A percentile compares a stretch with the other conserved stretches of the same genome.
phyloP scores from a whole-genome alignment of 129 eudicot genomes.

The Silybum marianum region DNA sequence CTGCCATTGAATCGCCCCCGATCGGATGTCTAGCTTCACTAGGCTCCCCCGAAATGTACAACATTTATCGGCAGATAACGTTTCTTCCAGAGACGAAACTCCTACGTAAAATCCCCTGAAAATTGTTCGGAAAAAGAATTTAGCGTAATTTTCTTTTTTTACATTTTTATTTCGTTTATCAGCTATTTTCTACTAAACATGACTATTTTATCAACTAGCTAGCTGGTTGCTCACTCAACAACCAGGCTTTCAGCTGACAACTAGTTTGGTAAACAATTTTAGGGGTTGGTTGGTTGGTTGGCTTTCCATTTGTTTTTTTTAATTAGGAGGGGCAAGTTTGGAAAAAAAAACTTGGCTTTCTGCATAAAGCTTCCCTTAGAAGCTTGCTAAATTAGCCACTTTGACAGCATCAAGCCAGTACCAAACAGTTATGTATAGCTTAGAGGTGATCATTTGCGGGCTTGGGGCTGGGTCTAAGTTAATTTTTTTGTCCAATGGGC shows the following conservation, averaged over 20 bases:
- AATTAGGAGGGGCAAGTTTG: no score
- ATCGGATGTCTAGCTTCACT: slow-evolving; percentile 54
- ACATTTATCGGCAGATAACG: slow-evolving; percentile 35
- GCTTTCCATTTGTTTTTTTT: no score
- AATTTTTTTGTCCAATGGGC: no score
- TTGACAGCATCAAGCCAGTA: no score
- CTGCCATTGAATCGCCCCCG: slow-evolving; percentile 64
- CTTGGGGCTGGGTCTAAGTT: no score
- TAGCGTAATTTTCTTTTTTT: neutral
- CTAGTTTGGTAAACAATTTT: neutral
- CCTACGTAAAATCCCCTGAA: slow-evolving; percentile 60
- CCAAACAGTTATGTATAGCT: no score
- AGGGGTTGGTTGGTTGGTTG: no score
- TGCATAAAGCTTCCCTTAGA: no score
- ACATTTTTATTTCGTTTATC: neutral
- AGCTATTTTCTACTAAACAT: neutral
- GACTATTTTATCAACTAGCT: neutral
- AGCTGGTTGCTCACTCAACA: neutral
- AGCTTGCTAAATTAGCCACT: no score
- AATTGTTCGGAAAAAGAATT: neutral
- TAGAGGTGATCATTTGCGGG: no score
- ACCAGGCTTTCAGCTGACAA: no score
- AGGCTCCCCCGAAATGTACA: slow-evolving; percentile 69
- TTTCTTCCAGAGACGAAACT: slow-evolving; percentile 56
- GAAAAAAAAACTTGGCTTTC: no score